Evolutionary conservation across 2,329 filamentous ascomycete species (phyloP).

Genomic region (Botrytis elliptica): DNA sequence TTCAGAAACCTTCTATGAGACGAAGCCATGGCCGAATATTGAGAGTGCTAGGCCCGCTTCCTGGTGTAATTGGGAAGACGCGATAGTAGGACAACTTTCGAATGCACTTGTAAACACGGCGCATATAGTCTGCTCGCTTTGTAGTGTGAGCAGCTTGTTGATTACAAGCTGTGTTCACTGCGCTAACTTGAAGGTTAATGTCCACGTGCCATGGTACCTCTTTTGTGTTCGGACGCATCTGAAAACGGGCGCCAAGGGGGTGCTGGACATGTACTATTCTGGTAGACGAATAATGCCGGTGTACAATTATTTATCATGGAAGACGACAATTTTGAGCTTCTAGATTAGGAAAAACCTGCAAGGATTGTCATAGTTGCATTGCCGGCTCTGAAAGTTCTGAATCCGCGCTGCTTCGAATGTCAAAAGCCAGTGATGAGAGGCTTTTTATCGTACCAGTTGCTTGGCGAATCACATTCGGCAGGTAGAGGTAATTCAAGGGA

Average conservation of each 20-base stretch:
- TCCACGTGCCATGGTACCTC: slow-evolving; percentile 13
- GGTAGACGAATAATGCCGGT: background rate
- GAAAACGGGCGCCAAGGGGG: background rate
- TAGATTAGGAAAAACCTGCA: background rate
- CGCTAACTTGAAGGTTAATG: background rate
- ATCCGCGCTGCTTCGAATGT: background rate
- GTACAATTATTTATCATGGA: background rate
- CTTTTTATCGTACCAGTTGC: background rate
- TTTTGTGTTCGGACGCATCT: slow-evolving; percentile 12
- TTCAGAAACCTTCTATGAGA: background rate
- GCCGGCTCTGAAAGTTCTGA: background rate
- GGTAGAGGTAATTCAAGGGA: background rate
- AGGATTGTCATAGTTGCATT: background rate
- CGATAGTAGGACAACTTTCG: background rate
- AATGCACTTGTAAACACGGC: background rate
- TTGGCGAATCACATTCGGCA: background rate
- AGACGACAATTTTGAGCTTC: background rate
- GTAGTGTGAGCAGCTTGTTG: background rate
- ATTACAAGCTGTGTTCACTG: background rate
- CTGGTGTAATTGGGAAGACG: slow-evolving; percentile 1
- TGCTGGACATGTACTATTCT: background rate
- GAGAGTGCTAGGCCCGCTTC: background rate
- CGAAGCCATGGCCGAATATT: background rate
- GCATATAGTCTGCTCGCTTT: background rate
- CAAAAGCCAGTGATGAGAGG: background rate